Base-by-base conservation (phyloP, 495 filamentous ascomycete genomes). In the Clohesyomyces aquaticus region DNA sequence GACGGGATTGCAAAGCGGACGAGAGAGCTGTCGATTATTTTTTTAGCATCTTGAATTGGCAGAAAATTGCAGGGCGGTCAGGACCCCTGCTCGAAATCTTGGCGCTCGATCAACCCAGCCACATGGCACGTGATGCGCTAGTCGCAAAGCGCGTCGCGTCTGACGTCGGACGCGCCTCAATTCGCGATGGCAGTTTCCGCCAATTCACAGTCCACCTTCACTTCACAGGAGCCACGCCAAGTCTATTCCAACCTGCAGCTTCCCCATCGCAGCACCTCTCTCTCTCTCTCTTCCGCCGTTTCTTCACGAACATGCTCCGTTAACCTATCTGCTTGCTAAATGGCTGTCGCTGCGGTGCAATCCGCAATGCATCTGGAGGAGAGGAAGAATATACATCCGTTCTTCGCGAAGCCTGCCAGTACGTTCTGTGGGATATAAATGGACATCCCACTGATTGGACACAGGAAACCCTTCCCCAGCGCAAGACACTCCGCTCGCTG, bases 291-390 rank as follows among this genome's bases (percentile, higher is more conserved):
- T 42, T n/a, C 21, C 38, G 22, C 6, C 8, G 23, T 43, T 16
- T 18, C n/a, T 28, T 45, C 29, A 21, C 47, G n/a, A 35, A 8
- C 22, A 66, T 66, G 63, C 55, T 4, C 26, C 23, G 25, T 1
- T 59, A 60, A 22, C n/a, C 29, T 19, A 2, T 3, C 0, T 41
- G 25, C n/a, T 10, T 38, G 23, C 6, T 61, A 38, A 55, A 77
- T 77, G 75, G 75, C 75, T 38, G 49, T 67, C 25, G 63, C 65
- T 25, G 64, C 55, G 50, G 61, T 75, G 21, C 63, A 63, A 16
- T 47, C 67, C 23, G 71, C 68, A 11, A 77, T 76, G 74, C 65
- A 68, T 57, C 58, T 65, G 19, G 75, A 70, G 43, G 67, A 64
- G 23, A 65, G 61, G 52, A 69, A 57, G 53, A 51, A 25, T 22